Conservation (phyloP, 2,329 filamentous ascomycete species). For the Hymenoscyphus occultus region DNA sequence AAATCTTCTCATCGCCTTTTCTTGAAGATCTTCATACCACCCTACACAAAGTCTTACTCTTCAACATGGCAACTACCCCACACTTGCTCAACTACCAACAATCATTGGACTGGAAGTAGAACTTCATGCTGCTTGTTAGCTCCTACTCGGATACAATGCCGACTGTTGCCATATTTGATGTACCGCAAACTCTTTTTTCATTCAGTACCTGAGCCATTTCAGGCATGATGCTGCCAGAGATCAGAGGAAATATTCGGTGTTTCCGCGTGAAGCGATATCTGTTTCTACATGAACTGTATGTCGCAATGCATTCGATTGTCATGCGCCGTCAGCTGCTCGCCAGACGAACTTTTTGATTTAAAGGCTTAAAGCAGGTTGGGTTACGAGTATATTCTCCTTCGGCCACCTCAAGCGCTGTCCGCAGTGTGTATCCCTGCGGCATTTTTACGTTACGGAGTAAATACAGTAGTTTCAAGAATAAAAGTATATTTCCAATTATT, state of each 20-base stretch:
- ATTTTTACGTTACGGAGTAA: too few relatives aligned
- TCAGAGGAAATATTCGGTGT: background rate
- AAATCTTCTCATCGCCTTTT: background rate
- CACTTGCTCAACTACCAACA: background rate
- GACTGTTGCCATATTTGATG: background rate
- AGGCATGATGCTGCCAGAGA: conserved; percentile 2
- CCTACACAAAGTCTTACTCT: background rate
- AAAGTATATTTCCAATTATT: background rate
- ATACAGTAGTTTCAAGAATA: background rate
- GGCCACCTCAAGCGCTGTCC: background rate
- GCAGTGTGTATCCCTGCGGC: too few relatives aligned
- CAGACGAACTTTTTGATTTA: background rate
- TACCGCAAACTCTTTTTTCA: background rate
- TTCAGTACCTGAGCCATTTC: background rate
- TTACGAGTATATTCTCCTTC: background rate
- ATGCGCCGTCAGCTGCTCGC: background rate
- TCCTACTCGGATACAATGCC: background rate
- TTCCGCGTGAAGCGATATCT: background rate
- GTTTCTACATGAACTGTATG: background rate
- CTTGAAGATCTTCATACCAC: too few relatives aligned
- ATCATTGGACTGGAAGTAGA: background rate
- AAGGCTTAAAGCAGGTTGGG: background rate
- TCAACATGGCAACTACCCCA: background rate
- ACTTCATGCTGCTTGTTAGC: background rate
- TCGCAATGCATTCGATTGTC: background rate